Evolutionary conservation across 768 basidiomycete species (phyloP).

Genomic region (Lepiota venenata): DNA sequence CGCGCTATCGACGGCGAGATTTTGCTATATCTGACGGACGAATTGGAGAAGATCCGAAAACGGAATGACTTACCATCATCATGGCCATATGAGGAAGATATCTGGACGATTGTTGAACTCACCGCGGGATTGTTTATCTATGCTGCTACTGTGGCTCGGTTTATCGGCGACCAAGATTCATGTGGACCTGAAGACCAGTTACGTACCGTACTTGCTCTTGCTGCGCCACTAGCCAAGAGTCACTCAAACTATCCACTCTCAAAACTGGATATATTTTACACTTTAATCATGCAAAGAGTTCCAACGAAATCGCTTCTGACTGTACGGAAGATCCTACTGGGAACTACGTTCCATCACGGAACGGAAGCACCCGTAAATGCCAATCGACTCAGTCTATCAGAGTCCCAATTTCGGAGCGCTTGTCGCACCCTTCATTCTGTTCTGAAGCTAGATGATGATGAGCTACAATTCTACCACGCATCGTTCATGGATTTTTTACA

Average conservation of each 20-base stretch:
- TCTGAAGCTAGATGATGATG: too few species aligned
- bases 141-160: neutral
- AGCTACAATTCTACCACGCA: too few species aligned
- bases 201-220: neutral
- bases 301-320: neutral
- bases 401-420: neutral
- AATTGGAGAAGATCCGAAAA: neutral
- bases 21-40: neutral
- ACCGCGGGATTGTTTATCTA: neutral
- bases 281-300: neutral
- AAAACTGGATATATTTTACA: neutral
- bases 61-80: neutral
- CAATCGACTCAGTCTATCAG: neutral
- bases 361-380: too few species aligned
- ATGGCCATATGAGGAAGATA: neutral
- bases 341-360: too few species aligned
- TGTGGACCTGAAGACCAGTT: slow-evolving; percentile 5
- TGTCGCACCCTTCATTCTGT: neutral
- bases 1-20: neutral
- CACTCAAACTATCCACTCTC: neutral
- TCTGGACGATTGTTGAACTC: neutral
- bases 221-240: neutral
- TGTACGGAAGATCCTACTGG: neutral
- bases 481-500: too few species aligned
- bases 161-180: neutral